These are phyloP conservation scores for Yamadazyma spencermartinsiae DNA, from an alignment of 1,139 yeast species.

Conservation along the genomic window DNA sequence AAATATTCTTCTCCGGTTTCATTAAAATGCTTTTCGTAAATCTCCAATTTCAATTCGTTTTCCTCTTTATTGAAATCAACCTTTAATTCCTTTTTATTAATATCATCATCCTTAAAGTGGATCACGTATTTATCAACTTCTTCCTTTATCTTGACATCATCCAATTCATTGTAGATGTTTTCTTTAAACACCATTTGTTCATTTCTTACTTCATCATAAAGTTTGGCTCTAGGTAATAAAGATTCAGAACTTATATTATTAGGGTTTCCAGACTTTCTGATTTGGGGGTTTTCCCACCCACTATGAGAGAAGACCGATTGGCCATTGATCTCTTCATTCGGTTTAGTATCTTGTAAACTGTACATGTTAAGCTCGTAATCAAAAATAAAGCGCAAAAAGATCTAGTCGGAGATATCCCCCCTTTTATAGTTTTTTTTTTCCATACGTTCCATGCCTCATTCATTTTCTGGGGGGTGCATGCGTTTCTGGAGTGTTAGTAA, in stretches of 20 bases:
- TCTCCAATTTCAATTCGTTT: conserved; percentile 24
- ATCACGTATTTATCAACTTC: conserved; percentile 25
- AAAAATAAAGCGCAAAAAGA: background rate
- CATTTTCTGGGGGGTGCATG: background rate
- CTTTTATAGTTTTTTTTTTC: conserved; percentile 3
- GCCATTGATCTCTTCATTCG: conserved; percentile 14
- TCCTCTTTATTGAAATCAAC: conserved; percentile 25
- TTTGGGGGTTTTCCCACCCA: conserved; percentile 19
- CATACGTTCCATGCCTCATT: background rate
- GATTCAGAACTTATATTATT: conserved; percentile 17
- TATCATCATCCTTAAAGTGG: conserved; percentile 20
- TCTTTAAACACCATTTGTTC: conserved; percentile 19
- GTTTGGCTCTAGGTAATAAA: conserved; percentile 18
- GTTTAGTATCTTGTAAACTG: conserved; percentile 12
- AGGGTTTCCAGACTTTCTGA: conserved; percentile 15
- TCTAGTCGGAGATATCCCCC: background rate
- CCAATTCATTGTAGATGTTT: conserved; percentile 19
- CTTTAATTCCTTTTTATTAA: conserved; percentile 24
- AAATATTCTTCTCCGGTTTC: conserved; percentile 19
- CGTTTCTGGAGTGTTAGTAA: background rate
- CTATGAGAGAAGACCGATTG: conserved; percentile 17
- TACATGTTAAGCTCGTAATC: conserved; percentile 13
- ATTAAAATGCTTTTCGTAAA: conserved; percentile 17
- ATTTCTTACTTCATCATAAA: conserved; percentile 16
- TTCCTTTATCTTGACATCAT: conserved; percentile 25